These are phyloP conservation scores for Pichia cabralensis DNA, from an alignment of 805 yeast genomes.

Conservation along the genomic window DNA sequence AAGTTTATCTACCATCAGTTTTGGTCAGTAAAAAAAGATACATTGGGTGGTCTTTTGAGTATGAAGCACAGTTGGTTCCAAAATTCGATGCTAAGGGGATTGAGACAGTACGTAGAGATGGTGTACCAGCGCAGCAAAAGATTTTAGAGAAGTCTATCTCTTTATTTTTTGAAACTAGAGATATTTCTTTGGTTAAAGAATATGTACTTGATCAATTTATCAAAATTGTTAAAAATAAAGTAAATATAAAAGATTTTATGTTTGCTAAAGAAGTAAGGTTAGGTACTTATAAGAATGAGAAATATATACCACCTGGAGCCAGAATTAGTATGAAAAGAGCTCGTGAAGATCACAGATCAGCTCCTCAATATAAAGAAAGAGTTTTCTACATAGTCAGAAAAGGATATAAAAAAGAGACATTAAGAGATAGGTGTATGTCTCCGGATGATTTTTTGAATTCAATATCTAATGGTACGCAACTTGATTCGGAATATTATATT, in stretches of 20 bases:
- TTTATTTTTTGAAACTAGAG: conserved; percentile 59
- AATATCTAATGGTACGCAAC: conserved; percentile 28
- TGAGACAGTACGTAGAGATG: conserved; percentile 91
- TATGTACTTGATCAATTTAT: conserved; percentile 59
- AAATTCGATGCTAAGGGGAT: conserved; percentile 93
- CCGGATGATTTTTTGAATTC: conserved; percentile 63
- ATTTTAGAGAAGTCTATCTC: conserved; percentile 64
- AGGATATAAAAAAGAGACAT: conserved; percentile 41
- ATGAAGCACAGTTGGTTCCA: conserved; percentile 43
- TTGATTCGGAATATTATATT: conserved; percentile 84
- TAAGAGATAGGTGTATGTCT: conserved; percentile 69
- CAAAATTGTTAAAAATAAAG: conserved; percentile 51
- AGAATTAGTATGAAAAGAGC: conserved; percentile 56
- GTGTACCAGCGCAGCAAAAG: conserved; percentile 84
- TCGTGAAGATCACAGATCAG: conserved; percentile 57
- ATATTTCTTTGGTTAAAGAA: conserved; percentile 58
- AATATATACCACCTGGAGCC: conserved; percentile 86
- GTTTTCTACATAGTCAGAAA: conserved; percentile 77
- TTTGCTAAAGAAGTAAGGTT: conserved; percentile 84
- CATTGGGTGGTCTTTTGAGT: conserved; percentile 76
- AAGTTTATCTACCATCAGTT: conserved; percentile 82
- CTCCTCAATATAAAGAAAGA: conserved; percentile 82
- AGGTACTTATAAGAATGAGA: conserved; percentile 70
- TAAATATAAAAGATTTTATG: conserved; percentile 73
- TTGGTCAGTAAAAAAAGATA: conserved; percentile 81